Conservation (phyloP, 2,329 filamentous ascomycete species). For the Trichoderma aggressivum region DNA sequence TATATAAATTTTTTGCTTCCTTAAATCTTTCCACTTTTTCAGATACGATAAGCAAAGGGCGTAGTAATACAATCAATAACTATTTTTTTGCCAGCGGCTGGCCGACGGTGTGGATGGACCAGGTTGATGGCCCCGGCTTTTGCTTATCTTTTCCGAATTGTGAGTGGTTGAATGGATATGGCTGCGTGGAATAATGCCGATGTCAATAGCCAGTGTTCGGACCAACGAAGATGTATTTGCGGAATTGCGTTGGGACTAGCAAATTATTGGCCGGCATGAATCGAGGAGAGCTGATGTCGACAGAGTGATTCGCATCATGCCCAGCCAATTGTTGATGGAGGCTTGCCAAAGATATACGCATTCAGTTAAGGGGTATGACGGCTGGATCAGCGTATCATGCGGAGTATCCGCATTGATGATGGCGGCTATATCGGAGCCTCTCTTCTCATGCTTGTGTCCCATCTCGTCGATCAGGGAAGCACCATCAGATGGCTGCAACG, state of each 20-base stretch:
- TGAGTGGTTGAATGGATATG: neutral
- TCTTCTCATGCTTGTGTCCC: neutral
- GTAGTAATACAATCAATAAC: constrained; percentile 5
- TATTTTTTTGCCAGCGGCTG: neutral
- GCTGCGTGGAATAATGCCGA: neutral
- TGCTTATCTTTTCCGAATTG: constrained; percentile 15
- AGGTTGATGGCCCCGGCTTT: neutral
- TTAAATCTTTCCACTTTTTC: neutral
- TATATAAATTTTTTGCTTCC: neutral
- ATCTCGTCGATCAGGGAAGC: neutral
- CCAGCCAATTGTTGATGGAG: neutral
- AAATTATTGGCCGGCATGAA: neutral
- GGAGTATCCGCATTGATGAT: neutral
- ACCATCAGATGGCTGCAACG: neutral
- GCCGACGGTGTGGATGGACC: constrained; percentile 2
- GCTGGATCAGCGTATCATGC: neutral
- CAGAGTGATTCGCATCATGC: neutral
- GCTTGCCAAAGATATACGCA: neutral
- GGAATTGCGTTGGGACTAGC: neutral
- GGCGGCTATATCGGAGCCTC: neutral
- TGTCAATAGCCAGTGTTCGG: neutral
- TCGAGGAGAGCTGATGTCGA: neutral
- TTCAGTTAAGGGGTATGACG: neutral
- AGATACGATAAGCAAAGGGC: constrained; percentile 10
- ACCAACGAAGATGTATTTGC: neutral